Evolutionary conservation across 352 stramenopile genomes (phyloP).

Genomic region (Phytophthora syringae): DNA sequence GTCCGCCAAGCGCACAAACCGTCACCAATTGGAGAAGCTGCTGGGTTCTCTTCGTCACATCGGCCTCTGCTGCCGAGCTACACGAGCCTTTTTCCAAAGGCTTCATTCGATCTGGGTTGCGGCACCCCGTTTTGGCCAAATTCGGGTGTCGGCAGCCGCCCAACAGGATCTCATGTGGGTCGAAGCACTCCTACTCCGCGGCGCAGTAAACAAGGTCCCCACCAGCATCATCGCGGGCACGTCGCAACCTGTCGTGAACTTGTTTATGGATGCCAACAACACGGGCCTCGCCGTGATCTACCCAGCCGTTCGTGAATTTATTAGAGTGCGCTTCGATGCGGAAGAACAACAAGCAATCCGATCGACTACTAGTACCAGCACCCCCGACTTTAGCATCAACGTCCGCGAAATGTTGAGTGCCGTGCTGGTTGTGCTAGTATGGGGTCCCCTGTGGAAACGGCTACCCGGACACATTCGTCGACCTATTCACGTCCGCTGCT

Average conservation of each 20-base stretch:
- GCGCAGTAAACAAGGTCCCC: not conserved
- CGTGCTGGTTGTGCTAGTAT: not conserved
- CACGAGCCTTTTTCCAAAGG: too few species aligned
- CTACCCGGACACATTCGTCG: too few species aligned
- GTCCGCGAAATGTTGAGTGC: slow-evolving; percentile 10
- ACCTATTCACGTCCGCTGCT: slow-evolving; percentile 1
- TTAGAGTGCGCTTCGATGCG: slow-evolving; percentile 9
- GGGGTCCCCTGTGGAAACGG: not conserved
- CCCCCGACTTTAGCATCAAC: slow-evolving; percentile 9
- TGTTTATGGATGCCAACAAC: slow-evolving; percentile 19
- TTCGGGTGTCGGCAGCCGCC: too few species aligned
- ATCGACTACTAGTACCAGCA: not conserved
- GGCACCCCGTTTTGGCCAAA: too few species aligned
- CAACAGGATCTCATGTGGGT: slow-evolving; percentile 10
- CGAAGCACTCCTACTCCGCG: not conserved
- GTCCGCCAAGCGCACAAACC: not conserved
- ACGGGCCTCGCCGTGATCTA: not conserved
- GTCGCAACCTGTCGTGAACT: not conserved
- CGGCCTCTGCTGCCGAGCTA: too few species aligned
- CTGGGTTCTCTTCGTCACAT: slow-evolving; percentile 30
- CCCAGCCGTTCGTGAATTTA: slow-evolving; percentile 3
- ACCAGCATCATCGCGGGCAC: slow-evolving; percentile 5
- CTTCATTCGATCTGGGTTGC: too few species aligned
- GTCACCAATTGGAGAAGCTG: slow-evolving; percentile 17
- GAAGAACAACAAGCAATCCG: slow-evolving; percentile 4